phyloP scores from a whole-genome alignment of 225 moss, liverwort and hornwort species.

The Pseudisothecium myosuroides region DNA sequence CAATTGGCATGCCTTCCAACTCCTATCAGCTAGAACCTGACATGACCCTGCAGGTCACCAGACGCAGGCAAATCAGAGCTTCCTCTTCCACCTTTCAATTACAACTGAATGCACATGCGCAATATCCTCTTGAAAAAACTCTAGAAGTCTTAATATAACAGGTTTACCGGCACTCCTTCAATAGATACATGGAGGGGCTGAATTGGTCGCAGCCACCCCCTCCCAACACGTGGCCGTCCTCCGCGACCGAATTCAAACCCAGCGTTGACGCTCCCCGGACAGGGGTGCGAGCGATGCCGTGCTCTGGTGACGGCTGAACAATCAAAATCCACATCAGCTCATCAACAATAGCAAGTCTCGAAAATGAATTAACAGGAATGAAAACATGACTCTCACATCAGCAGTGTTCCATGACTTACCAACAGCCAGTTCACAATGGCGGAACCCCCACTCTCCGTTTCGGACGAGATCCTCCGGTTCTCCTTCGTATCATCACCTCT shows the following conservation, averaged over 20 bases:
- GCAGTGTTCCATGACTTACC: constrained; percentile 22
- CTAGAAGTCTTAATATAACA: background rate
- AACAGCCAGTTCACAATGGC: constrained; percentile 65
- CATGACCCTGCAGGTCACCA: constrained; percentile 9
- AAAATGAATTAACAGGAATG: accelerated
- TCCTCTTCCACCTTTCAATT: background rate
- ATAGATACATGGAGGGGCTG: constrained; percentile 86
- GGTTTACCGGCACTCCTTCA: constrained; percentile 86
- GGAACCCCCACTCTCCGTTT: constrained; percentile 41
- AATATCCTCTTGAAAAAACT: background rate
- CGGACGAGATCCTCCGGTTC: constrained; percentile 41
- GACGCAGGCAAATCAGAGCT: background rate
- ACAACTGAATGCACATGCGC: background rate
- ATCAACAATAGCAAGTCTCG: background rate
- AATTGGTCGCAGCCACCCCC: constrained; percentile 70
- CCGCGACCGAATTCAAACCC: constrained; percentile 31
- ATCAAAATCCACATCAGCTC: background rate
- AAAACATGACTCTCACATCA: background rate
- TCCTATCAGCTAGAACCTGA: constrained; percentile 1
- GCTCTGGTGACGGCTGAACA: constrained; percentile 79
- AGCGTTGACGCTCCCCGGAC: constrained; percentile 54
- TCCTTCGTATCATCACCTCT: constrained; percentile 58
- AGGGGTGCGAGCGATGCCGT: constrained; percentile 41
- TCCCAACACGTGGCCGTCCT: constrained; percentile 30
- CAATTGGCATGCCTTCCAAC: constrained; percentile 2